These are phyloP conservation scores for Candida peoriensis DNA, from an alignment of 805 yeast genomes.

Conservation along the genomic window DNA sequence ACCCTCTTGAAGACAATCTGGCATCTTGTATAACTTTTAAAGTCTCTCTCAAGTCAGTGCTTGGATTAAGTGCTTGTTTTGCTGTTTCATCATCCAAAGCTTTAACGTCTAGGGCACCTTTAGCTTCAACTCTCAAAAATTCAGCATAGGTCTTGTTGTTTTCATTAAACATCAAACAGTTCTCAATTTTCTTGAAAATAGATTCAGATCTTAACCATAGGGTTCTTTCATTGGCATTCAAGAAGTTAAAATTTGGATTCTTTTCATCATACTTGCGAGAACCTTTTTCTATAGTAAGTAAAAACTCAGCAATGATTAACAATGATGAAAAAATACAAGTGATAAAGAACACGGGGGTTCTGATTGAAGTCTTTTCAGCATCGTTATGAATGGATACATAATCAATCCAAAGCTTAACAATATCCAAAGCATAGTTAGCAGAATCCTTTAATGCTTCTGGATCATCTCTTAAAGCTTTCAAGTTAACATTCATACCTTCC, in stretches of 20 bases:
- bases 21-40: slow-evolving; percentile 43
- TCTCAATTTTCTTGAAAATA: slow-evolving; percentile 55
- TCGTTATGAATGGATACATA: slow-evolving; percentile 61
- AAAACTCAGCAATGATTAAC: slow-evolving; percentile 57
- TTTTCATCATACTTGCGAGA: slow-evolving; percentile 31
- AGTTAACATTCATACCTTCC: slow-evolving; percentile 54
- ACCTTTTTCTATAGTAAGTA: slow-evolving; percentile 52
- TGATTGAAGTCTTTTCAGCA: slow-evolving; percentile 59
- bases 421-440: slow-evolving; percentile 49
- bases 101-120: slow-evolving; percentile 53
- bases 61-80: slow-evolving; percentile 41
- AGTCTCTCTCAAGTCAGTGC: slow-evolving; percentile 37
- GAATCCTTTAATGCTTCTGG: slow-evolving; percentile 64
- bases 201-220: slow-evolving; percentile 62
- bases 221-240: slow-evolving; percentile 49
- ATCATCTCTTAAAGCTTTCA: slow-evolving; percentile 44
- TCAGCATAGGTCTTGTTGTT: slow-evolving; percentile 54
- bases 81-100: slow-evolving; percentile 46
- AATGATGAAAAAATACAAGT: slow-evolving; percentile 64
- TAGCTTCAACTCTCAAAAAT: slow-evolving; percentile 51
- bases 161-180: slow-evolving; percentile 47
- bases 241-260: slow-evolving; percentile 14
- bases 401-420: slow-evolving; percentile 67
- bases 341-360: slow-evolving; percentile 73
- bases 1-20: slow-evolving; percentile 48